Conservation (phyloP, 805 yeast genomes). For the Wickerhamiella hasegawae region DNA sequence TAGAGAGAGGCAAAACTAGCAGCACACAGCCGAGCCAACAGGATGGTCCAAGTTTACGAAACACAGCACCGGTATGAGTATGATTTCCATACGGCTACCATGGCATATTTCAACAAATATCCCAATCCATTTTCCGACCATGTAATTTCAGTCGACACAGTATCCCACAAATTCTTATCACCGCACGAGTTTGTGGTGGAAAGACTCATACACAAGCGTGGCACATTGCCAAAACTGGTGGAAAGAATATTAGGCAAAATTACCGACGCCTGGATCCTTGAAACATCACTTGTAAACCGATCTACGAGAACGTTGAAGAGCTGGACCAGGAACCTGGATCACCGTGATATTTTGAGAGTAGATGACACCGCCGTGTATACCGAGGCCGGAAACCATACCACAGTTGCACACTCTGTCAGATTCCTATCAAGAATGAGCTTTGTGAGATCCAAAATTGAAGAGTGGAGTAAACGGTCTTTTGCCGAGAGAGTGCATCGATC, state of each 20-base stretch:
- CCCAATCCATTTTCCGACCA: constrained; percentile 71
- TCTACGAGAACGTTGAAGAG: constrained; percentile 35
- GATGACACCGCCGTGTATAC: constrained; percentile 58
- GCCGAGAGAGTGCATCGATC: constrained; percentile 49
- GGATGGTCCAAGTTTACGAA: constrained; percentile 53
- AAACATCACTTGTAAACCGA: constrained; percentile 61
- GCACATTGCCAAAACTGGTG: constrained; percentile 67
- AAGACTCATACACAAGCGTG: constrained; percentile 58
- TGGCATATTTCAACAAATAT: constrained; percentile 61
- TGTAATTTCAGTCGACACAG: constrained; percentile 69
- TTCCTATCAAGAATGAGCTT: constrained; percentile 48
- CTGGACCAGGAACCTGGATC: constrained; percentile 74
- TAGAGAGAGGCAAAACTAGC: too few relatives aligned
- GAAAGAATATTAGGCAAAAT: constrained; percentile 57
- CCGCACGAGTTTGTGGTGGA: constrained; percentile 57
- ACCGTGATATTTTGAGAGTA: constrained; percentile 56
- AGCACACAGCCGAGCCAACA: too few relatives aligned
- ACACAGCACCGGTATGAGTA: constrained; percentile 36
- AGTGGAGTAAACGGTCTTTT: constrained; percentile 62
- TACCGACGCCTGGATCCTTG: constrained; percentile 68
- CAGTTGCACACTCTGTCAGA: constrained; percentile 43
- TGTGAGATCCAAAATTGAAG: constrained; percentile 59
- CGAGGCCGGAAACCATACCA: constrained; percentile 20
- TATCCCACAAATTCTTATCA: constrained; percentile 40
- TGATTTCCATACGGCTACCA: constrained; percentile 56